Base-by-base conservation (phyloP, 768 basidiomycete genomes). In the Lactarius evosmus region DNA sequence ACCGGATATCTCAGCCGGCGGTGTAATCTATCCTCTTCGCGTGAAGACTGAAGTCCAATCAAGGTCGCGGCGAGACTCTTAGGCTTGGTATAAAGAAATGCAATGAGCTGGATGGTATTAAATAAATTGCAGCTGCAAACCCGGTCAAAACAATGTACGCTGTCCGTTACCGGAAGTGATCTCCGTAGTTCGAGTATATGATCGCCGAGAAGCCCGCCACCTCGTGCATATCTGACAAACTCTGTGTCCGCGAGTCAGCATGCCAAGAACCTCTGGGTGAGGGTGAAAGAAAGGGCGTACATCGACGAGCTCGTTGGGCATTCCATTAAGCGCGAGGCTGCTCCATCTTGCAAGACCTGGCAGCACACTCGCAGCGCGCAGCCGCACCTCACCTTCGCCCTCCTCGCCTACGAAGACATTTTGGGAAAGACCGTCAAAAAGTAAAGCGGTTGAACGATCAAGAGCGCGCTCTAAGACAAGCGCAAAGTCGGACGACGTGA, bases 341-440 rank as follows among this genome's bases (percentile, higher is more conserved):
- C 86, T 87, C 92, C 93, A 94, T 61, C 85, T 78, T 60, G 89
- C 85, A 46, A 97, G 75, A 1, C 84, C 88, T 4, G 94, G 95
- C 32, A 98, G 75, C 68, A 96, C 75, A 6, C 87, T 85, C 16
- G 93, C 95, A 16, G 97, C 74, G 52, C 90, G 78, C 56, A 91
- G 82, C 68, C 82, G 80, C 55, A 79, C 72, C 32, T 81, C 82
- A 19, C 46, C 78, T 25, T 66, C 65, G 2, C 63, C 62, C 22
- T 51, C 71, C 22, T 64, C 69, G 9, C 75, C 75, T 17, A 76
- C 73, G 70, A 91, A 95, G 29, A 92, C 80, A 19, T 85, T 83
- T 58, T 75, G 79, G 69, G 86, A 83, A 41, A 97, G 77, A 7
- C 84, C 83, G 0, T 79, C 78, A 62, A 91, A 80, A 30, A 96